Conservation (phyloP, 2,329 filamentous ascomycete genomes). For the Arthrinium phaeospermum region DNA sequence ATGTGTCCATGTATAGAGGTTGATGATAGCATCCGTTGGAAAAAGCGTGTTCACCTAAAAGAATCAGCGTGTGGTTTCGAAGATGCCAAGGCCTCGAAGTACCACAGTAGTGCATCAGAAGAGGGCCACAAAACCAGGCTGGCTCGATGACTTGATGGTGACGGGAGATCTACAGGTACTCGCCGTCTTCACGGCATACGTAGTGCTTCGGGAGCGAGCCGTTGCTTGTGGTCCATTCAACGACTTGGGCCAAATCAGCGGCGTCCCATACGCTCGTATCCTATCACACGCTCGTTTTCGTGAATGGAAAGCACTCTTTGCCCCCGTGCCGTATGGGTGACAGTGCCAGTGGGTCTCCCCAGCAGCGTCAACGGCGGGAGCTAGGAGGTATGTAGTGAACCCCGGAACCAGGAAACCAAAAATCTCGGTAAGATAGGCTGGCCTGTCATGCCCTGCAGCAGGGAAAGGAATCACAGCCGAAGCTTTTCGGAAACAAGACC, state of each 20-base stretch:
- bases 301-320: neutral
- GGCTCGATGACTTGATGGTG: slow-evolving; percentile 1
- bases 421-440: neutral
- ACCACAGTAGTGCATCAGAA: neutral
- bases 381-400: neutral
- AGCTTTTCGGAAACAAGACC: neutral
- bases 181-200: neutral
- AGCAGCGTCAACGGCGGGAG: neutral
- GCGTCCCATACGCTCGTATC: neutral
- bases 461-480: slow-evolving; percentile 5
- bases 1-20: neutral
- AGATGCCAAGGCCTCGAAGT: neutral
- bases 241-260: neutral
- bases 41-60: neutral
- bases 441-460: neutral
- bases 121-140: neutral
- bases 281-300: neutral
- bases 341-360: slow-evolving; percentile 12
- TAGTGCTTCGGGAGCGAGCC: neutral
- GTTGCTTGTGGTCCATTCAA: neutral
- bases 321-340: neutral
- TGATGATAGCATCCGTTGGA: neutral
- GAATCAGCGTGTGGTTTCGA: neutral
- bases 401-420: slow-evolving; percentile 1
- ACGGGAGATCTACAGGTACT: neutral